Base-by-base conservation (phyloP, 1,139 yeast species). In the Magnusiomyces paraingens region DNA sequence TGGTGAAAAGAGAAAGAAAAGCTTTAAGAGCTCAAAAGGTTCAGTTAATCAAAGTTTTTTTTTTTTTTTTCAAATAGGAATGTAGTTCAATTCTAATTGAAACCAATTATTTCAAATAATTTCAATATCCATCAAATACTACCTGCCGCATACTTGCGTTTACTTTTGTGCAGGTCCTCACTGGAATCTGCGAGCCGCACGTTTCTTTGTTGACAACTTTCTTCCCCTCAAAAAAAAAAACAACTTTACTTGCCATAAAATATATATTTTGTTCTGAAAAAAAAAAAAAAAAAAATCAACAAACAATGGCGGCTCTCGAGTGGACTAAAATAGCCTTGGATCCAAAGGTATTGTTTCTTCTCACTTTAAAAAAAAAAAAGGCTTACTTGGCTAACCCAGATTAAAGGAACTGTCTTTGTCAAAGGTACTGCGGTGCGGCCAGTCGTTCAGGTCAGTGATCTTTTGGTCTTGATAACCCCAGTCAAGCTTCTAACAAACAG, bases 371-470 rank as follows among this genome's bases (percentile, higher is more conserved):
- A 12, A 12, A 2, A 20, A 40, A 18, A 11, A 8, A n/a, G 5
- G 10, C 26, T 26, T n/a, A 5, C 26, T 18, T 26, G 5, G 29
- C 46, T 40, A 15, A 40, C 22, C 4, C 17, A 11, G 15, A 20
- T 36, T 39, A 3, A 41, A 55, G 59, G 59, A 55, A 39, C 51
- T 55, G 6, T 36, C 42, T 20, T 41, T 55, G 12, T 46, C 58
- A 4, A 54, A 51, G 12, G 94, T 90, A 0, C 74, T 91, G 44
- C 77, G 95, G 54, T 88, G 96, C 66, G 98, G 98, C 0, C 98
- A 91, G 59, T 65, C 74, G 20, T 72, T 71, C 53, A 47, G 58
- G 51, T 48, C 29, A 35, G 22, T 43, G 14, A 6, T 11, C 18
- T 29, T 32, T 36, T 2, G 17, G 17, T 29, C 12, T 15, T n/a